Base-by-base conservation (phyloP, 257 asterid genomes). In the Osmanthus fragrans region DNA sequence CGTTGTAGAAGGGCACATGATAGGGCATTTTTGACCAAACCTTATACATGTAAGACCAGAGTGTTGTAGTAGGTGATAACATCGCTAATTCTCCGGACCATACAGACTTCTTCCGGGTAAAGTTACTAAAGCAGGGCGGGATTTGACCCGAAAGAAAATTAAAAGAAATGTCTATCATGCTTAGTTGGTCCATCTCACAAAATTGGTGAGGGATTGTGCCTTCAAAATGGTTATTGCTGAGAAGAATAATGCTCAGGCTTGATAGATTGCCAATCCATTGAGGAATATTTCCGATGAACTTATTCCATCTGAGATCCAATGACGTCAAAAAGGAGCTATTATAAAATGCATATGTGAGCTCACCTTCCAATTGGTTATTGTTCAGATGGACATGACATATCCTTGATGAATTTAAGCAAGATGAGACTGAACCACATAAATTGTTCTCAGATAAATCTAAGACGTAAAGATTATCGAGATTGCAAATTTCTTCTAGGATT, bases 151-250 rank as follows among this genome's bases (percentile, higher is more conserved):
- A n/a, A 58, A 60, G 39, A 67, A 36, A 23, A 39, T 60, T 74
- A 6, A n/a, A 21, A 34, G 78, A 74, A 1, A 74, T n/a, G 29
- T 74, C 78, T 54, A 74, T 74, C 58, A 74, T 58, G 49, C 58
- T 56, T 11, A 74, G 18, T 7, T 19, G 2, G 7, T 74, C 16
- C 27, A 58, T 5, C 15, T 56, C n/a, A 21, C 72, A 74, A 54
- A 60, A 6, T 54, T 74, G 60, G 16, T 29, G 4, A 34, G 72
- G 79, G 25, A 74, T 58, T 8, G 23, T 3, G 5, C 78, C 78
- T 74, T 37, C 40, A 27, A 74, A 37, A 54, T 56, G 60, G 7
- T 74, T 58, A 58, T 7, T 2, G 5, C 63, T 1, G 7, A 51
- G 23, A 15, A 51, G 63, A 51, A 19, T 51, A 51, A 51, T 1